Evolutionary conservation across 768 basidiomycete genomes (phyloP).

Genomic region (Suillus subaureus): DNA sequence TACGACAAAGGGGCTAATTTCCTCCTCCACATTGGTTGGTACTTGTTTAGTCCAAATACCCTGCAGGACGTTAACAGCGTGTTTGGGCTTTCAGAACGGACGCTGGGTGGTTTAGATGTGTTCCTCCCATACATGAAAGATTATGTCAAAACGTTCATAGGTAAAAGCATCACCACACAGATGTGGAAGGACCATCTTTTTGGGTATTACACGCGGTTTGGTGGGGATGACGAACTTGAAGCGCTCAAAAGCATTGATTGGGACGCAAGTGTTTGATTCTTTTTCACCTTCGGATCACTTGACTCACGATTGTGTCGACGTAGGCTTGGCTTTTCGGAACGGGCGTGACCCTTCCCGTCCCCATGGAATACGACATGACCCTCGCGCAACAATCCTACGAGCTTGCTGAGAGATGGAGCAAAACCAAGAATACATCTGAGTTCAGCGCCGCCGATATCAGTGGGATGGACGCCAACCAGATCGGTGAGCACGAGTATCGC

Average conservation of each 20-base stretch:
- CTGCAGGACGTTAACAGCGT: neutral
- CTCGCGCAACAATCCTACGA: slow-evolving; percentile 70
- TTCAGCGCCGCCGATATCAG: slow-evolving; percentile 66
- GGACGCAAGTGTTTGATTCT: slow-evolving; percentile 54
- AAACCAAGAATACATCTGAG: slow-evolving; percentile 40
- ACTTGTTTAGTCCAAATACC: neutral
- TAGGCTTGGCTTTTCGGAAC: slow-evolving; percentile 86
- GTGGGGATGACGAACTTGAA: slow-evolving; percentile 61
- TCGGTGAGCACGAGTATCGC: slow-evolving; percentile 44
- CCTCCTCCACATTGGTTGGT: slow-evolving; percentile 76
- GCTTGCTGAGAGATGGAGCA: slow-evolving; percentile 76
- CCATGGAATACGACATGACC: slow-evolving; percentile 73
- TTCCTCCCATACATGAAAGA: slow-evolving; percentile 85
- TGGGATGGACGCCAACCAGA: slow-evolving; percentile 75
- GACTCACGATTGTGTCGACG: neutral
- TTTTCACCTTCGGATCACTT: neutral
- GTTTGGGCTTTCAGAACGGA: slow-evolving; percentile 50
- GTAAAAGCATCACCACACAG: slow-evolving; percentile 80
- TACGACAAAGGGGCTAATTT: slow-evolving; percentile 93
- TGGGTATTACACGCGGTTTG: slow-evolving; percentile 61
- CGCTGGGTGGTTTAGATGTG: slow-evolving; percentile 77
- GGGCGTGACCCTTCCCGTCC: slow-evolving; percentile 70
- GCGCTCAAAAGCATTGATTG: slow-evolving; percentile 73
- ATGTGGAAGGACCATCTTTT: slow-evolving; percentile 86
- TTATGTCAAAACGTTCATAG: slow-evolving; percentile 81